A percentile compares a stretch with the other conserved stretches of the same genome.
Evolutionary conservation across 768 basidiomycete species (phyloP).

Genomic region (Hebeloma cylindrosporum): DNA sequence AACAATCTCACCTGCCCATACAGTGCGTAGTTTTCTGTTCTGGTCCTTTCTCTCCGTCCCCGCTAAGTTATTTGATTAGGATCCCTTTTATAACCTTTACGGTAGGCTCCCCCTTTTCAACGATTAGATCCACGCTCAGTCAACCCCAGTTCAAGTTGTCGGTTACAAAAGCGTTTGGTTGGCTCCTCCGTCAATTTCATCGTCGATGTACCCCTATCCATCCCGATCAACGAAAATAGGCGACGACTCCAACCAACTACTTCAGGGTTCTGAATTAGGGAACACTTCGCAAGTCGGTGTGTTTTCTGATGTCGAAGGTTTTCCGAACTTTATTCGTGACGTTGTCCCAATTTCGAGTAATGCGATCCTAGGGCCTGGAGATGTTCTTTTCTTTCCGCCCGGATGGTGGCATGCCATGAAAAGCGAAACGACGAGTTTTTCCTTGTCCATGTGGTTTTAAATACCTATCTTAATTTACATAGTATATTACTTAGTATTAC

Average conservation of each 20-base stretch:
- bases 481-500: too few species aligned
- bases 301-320: conserved; percentile 42
- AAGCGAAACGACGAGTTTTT: conserved; percentile 79
- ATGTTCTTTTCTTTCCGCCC: conserved; percentile 86
- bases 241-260: conserved; percentile 40
- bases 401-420: conserved; percentile 96
- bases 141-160: conserved; percentile 72
- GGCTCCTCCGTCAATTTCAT: conserved; percentile 62
- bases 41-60: conserved; percentile 8
- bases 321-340: conserved; percentile 53
- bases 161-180: conserved; percentile 92
- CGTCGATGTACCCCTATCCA: conserved; percentile 61
- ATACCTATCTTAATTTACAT: not conserved
- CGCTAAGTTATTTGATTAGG: conserved; percentile 46
- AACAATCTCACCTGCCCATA: conserved; percentile 88
- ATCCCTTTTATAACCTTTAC: conserved; percentile 92
- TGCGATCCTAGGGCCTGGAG: conserved; percentile 74
- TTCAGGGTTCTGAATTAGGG: conserved; percentile 49
- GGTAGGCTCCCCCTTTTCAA: conserved; percentile 42
- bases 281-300: conserved; percentile 89
- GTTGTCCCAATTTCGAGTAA: conserved; percentile 62
- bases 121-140: conserved; percentile 10
- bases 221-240: conserved; percentile 16
- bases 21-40: conserved; percentile 39
- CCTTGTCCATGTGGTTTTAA: conserved; percentile 90